Conservation (phyloP, 2,329 filamentous ascomycete genomes). For the Tolypocladium pustulatum region DNA sequence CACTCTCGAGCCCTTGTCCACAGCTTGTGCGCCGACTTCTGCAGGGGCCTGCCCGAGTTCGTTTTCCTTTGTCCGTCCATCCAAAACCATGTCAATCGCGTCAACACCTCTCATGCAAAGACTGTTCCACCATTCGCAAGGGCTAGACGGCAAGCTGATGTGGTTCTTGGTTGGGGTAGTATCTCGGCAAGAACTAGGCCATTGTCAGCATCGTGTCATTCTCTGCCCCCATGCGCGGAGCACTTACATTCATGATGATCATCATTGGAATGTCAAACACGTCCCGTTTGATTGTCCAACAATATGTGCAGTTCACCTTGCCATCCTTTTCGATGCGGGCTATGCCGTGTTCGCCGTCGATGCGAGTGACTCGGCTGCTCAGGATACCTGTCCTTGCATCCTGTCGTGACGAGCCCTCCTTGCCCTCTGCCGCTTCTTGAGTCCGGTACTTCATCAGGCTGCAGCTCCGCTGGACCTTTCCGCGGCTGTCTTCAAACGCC, state of each 20-base stretch:
- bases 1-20: not conserved
- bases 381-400: slow-evolving; percentile 34
- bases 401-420: slow-evolving; percentile 33
- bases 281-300: slow-evolving; percentile 94
- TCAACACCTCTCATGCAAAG: slow-evolving; percentile 7
- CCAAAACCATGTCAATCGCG: not conserved
- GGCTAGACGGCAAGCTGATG: slow-evolving; percentile 43
- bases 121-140: slow-evolving; percentile 7
- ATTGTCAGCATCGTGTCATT: slow-evolving; percentile 8
- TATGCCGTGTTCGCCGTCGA: slow-evolving; percentile 68
- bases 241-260: slow-evolving; percentile 93
- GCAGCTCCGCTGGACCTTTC: slow-evolving; percentile 73
- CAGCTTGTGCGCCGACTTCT: not conserved
- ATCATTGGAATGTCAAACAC: slow-evolving; percentile 98
- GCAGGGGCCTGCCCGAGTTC: not conserved
- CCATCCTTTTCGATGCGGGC: slow-evolving; percentile 76
- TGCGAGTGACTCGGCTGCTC: slow-evolving; percentile 49
- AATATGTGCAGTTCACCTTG: slow-evolving; percentile 89
- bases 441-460: slow-evolving; percentile 85
- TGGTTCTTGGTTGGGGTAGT: slow-evolving; percentile 45
- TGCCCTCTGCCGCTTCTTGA: slow-evolving; percentile 43
- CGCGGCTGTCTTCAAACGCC: slow-evolving; percentile 83
- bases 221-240: not conserved
- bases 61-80: not conserved
- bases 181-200: slow-evolving; percentile 46